A percentile compares a stretch with the other conserved stretches of the same genome.
phyloP scores from a whole-genome alignment of 140 eudicot species.

The Cichorium intybus region DNA sequence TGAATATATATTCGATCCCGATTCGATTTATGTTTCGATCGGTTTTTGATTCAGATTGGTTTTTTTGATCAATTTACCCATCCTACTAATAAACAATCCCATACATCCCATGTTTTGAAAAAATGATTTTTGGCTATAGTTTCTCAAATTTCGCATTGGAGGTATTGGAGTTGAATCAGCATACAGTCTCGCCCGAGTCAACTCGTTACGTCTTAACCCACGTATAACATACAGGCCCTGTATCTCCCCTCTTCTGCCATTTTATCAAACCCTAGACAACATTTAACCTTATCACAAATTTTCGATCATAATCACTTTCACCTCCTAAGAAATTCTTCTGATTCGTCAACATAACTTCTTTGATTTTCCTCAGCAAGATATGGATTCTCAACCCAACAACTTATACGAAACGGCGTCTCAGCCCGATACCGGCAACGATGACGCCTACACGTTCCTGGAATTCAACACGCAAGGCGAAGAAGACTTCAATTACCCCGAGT shows the following conservation, averaged over 20 bases:
- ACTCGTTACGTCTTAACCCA: slow-evolving; percentile 5
- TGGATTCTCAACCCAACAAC: slow-evolving; percentile 74
- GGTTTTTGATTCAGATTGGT: no score
- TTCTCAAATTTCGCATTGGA: no score
- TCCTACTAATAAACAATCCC: no score
- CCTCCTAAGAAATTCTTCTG: neutral
- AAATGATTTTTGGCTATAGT: no score
- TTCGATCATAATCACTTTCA: neutral
- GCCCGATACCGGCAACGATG: slow-evolving; percentile 90
- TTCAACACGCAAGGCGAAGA: slow-evolving; percentile 86
- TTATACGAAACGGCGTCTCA: slow-evolving; percentile 96
- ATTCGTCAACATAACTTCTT: slow-evolving; percentile 10
- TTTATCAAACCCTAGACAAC: slow-evolving; percentile 15
- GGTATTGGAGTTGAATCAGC: no score
- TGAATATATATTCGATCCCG: no score
- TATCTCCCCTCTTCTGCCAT: neutral
- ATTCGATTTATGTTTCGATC: no score
- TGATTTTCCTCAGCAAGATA: neutral
- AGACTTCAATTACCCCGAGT: slow-evolving; percentile 73
- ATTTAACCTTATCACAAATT: slow-evolving; percentile 7
- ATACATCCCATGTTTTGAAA: no score
- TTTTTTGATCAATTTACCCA: no score
- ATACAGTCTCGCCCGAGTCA: slow-evolving; percentile 7
- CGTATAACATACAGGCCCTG: neutral
- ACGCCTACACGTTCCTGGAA: slow-evolving; percentile 94